Conservation (phyloP, 148 eudicot genomes). For the Tetragonia tetragonoides region DNA sequence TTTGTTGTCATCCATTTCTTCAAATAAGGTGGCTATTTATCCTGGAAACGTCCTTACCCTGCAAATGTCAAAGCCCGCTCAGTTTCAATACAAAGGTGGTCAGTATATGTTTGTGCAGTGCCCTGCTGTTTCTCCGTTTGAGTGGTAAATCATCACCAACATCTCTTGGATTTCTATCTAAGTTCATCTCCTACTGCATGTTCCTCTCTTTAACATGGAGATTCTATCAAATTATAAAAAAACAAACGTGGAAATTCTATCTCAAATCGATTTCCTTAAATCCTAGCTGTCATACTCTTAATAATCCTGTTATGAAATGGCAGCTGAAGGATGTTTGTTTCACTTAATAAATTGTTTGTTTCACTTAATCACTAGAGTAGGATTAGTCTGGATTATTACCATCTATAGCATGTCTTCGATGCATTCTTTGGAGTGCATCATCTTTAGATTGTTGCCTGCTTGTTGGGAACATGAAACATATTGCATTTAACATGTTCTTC, state of each 20-base stretch:
- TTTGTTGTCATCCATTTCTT: slow-evolving; percentile 8
- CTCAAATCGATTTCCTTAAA: neutral
- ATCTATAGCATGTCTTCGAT: neutral
- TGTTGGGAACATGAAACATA: neutral
- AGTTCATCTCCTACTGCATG: slow-evolving; percentile 5
- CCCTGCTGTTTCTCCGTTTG: slow-evolving; percentile 90
- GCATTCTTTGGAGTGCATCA: neutral
- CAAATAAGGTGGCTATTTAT: slow-evolving; percentile 70
- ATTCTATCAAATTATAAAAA: no score
- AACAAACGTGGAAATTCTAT: neutral
- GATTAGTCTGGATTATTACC: neutral
- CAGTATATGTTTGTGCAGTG: slow-evolving; percentile 98
- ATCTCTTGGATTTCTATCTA: neutral
- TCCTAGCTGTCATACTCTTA: neutral
- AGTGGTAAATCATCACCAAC: slow-evolving; percentile 56
- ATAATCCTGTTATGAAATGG: neutral
- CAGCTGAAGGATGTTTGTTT: neutral
- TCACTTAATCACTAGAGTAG: neutral
- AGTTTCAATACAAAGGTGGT: slow-evolving; percentile 88
- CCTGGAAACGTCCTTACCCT: slow-evolving; percentile 85
- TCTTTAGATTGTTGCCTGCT: neutral
- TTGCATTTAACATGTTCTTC: neutral
- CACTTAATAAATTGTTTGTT: neutral
- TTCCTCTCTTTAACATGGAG: neutral
- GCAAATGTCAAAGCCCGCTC: slow-evolving; percentile 93